phyloP scores from a whole-genome alignment of 2,329 filamentous ascomycete genomes.

The Pseudogymnoascus sp. region DNA sequence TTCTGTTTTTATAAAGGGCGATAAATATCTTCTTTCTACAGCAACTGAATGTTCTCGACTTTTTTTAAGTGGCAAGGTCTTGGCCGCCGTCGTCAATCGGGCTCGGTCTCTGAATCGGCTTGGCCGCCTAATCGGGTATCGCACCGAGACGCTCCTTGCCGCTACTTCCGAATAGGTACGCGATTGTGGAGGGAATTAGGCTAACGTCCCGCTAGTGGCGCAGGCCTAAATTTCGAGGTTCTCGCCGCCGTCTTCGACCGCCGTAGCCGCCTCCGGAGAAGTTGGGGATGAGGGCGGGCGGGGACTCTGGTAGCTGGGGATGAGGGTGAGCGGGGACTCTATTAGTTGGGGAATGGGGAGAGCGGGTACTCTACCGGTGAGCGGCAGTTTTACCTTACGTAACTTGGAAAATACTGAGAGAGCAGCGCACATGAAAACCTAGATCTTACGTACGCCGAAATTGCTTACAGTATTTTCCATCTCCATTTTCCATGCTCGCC shows the following conservation, averaged over 20 bases:
- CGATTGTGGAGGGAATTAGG: background rate
- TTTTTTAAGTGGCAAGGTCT: background rate
- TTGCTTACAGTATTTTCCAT: background rate
- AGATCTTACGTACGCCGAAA: no score
- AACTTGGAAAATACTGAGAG: background rate
- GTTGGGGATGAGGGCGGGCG: background rate
- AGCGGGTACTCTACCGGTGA: background rate
- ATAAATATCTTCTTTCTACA: background rate
- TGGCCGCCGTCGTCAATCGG: background rate
- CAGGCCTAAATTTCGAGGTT: background rate
- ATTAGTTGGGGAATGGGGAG: background rate
- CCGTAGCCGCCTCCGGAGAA: background rate
- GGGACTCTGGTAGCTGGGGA: background rate
- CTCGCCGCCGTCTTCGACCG: background rate
- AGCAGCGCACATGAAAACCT: no score
- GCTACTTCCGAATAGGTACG: background rate
- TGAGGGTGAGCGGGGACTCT: background rate
- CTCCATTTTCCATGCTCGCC: no score
- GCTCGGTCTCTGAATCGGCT: background rate
- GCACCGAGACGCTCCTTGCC: background rate
- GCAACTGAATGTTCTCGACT: background rate
- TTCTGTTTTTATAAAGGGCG: background rate
- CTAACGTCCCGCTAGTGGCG: background rate
- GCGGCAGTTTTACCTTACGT: background rate
- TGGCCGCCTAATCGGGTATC: background rate